Base-by-base conservation (phyloP, 345 rosid genomes). In the Gossypium bickii region DNA sequence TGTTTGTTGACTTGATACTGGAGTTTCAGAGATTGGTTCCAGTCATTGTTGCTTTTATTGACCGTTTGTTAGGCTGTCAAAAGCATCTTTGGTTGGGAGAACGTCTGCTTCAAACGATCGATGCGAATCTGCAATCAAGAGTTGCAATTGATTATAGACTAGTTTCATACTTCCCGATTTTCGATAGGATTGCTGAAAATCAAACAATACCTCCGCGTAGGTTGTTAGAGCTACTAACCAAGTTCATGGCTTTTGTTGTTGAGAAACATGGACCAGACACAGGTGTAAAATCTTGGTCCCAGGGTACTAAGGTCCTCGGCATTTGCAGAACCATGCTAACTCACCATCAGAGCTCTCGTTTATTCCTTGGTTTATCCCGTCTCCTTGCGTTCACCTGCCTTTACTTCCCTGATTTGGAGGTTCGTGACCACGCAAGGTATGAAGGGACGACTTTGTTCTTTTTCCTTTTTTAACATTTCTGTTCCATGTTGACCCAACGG, bases 381-480 rank as follows among this genome's bases (percentile, higher is more conserved):
- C 98, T 95, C 72, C 90, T 95, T 76, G 87, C 97, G 58, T 90
- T 91, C 80, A 84, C 82, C 69, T 95, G 97, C 88, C 91, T 91
- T 47, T 91, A 89, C 81, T 92, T 89, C 79, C 99, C 99, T 58
- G 98, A 95, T 79, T 79, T 95, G 79, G 99, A 95, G 83, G 97
- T 92, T 72, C 92, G 99, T 24, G 99, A 92, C 83, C 84, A 82
- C 75, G 98, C 97, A 73, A 91, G 98, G 98, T 94, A 81, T 71
- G 70, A 45, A 71, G 64, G 38, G 45, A 44, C 59, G 38, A 18
- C 49, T 71, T 61, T 68, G 15, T 10, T 62, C 44, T 67, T 56
- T 22, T 15, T 60, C 52, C 22, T 57, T 55, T 67, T 59, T 61
- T 47, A 56, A 10, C 10, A 27, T 11, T 53, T 70, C 15, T 4